Evolutionary conservation across 1,139 yeast species (phyloP), one percentile per base, ranked within the genome.

Genomic region (Candida tropicalis): DNA sequence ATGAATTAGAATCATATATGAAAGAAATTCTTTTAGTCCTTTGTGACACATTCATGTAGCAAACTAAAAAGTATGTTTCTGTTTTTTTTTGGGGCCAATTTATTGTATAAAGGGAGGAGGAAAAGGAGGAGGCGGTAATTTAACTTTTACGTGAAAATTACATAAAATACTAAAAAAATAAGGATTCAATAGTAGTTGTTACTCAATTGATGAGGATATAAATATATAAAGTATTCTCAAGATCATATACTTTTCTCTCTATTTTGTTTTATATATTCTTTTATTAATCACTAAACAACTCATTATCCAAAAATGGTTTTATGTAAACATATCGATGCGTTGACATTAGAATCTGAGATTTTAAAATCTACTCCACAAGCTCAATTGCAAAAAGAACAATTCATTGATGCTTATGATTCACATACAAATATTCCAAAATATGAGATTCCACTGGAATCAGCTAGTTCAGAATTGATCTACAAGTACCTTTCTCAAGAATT

Each of bases 401-500:
- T 59, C 51, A 60, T 68, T 41, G 68, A 66, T 42, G 52, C 57
- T 41, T 73, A 71, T 49, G 62, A 62, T 41, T 57, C 74, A 45
- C 63, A 66, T 39, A 44, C 47, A 57, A 59, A 49, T 43, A 65
- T 60, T 9, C 79, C 81, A 38, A 78, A 78, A 56, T 79, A 74
- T 65, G 66, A 68, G 46, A 70, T 89, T 40, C 91, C 91, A 1
- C 61, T 70, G 25, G 55, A 70, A 11, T 86, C 93, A 1, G 64
- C 83, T 41, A 65, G 72, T 7, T 67, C 77, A 4, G 66, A 68
- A 6, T 65, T 73, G 49, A 85, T 88, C 7, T 84, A 82, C 58
- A 75, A 81, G 40, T 68, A 86, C 58, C 73, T 90, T 50, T 80
- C 75, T 50, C 87, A 86, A 56, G 96, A 87, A 54, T 72, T 90